These are phyloP conservation scores for Saussurea involucrata DNA, from an alignment of 129 eudicot species.

Conservation along the genomic window DNA sequence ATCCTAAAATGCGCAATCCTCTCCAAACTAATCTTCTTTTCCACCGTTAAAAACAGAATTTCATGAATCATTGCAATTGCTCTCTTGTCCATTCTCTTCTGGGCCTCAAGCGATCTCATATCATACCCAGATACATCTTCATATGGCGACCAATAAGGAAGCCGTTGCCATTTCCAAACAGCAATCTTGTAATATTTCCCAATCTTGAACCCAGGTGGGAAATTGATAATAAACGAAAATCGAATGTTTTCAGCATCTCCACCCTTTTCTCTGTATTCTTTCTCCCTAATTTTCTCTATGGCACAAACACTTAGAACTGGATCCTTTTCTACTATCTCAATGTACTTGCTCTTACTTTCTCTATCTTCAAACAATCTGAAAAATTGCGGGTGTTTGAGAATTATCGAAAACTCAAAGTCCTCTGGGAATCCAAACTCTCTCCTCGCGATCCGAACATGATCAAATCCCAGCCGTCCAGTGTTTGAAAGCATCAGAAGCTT, in stretches of 20 bases:
- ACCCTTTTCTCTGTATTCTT: constrained; percentile 72
- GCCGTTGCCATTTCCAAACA: constrained; percentile 91
- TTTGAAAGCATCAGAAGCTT: constrained; percentile 79
- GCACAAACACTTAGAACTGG: constrained; percentile 35
- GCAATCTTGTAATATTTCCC: constrained; percentile 80
- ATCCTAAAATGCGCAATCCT: constrained; percentile 87
- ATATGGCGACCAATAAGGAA: constrained; percentile 96
- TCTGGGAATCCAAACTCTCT: constrained; percentile 87
- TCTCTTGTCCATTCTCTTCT: constrained; percentile 83
- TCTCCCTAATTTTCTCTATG: constrained; percentile 60
- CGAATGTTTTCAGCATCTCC: constrained; percentile 63
- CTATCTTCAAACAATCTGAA: constrained; percentile 78
- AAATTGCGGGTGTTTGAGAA: constrained; percentile 65
- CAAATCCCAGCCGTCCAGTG: constrained; percentile 60
- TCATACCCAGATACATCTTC: constrained; percentile 76
- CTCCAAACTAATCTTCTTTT: constrained; percentile 83
- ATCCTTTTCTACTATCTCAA: constrained; percentile 63
- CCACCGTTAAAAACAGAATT: constrained; percentile 67
- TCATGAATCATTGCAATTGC: constrained; percentile 87
- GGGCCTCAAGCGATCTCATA: constrained; percentile 84
- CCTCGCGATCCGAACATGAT: constrained; percentile 71
- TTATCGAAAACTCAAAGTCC: constrained; percentile 71
- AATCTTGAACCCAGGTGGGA: constrained; percentile 86
- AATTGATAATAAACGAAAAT: constrained; percentile 71
- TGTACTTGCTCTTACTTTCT: constrained; percentile 65